Base-by-base conservation (phyloP, 768 basidiomycete genomes). In the Macrocybe gigantea region DNA sequence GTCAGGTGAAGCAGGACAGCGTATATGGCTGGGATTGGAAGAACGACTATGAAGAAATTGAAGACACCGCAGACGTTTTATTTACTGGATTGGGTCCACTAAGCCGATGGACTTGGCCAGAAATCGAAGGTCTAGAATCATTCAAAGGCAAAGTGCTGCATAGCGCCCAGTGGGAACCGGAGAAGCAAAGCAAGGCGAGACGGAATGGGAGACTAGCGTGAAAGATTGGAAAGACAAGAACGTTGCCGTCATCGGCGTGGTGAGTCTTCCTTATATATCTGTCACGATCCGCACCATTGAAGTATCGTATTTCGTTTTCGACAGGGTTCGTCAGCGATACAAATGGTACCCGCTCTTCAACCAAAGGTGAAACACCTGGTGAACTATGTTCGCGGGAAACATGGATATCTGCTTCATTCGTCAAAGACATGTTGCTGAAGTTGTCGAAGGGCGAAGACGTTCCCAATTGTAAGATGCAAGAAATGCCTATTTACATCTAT, bases 31-130 rank as follows among this genome's bases (percentile, higher is more conserved):
- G 56, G 47, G 59, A 57, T 12, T 59, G 58, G 58, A 41, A 49
- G 32, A 52, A 48, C 8, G 56, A 64, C 10, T 65, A 59, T 47
- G 74, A 75, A 42, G 69, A 73, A 52, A 68, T 80, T 38, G 73
- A 75, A 22, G 81, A 83, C 52, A 67, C 59, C 0, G 75, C 73
- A 1, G 82, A 85, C 49, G 65, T 84, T 0, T 66, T 85, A 33
- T 70, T 86, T 43, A 75, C 74, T 10, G 75, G 72, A n/a, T 60
- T 75, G 13, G 82, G 82, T 4, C 53, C 53, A 8, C 59, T 83
- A 39, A 80, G 77, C 42, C 62, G 78, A 6, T 85, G 82, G 82
- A 67, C 72, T 29, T 85, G 82, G 85, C 85, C 85, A 2, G 73
- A 81, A 38, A 83, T 86, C 38, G 60, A 67, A 7, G 83, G 82